Percentiles rank a stretch among this genome's conserved stretches.
phyloP scores from a whole-genome alignment of 1,139 yeast species.

The Scheffersomyces illinoinensis region DNA sequence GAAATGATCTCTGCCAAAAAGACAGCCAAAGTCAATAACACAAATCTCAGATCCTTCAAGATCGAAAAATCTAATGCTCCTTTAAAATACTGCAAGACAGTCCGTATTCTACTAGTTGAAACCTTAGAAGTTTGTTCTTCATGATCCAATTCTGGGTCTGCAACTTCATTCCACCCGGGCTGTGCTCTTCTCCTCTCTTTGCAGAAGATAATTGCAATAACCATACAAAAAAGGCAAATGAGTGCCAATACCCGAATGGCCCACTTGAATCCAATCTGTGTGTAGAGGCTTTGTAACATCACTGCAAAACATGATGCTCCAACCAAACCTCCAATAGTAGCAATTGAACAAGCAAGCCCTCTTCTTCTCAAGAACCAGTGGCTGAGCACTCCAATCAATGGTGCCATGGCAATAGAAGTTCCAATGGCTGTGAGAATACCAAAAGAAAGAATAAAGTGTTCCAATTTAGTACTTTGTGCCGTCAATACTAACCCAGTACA shows the following conservation, averaged over 20 bases:
- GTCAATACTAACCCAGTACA: constrained; percentile 52
- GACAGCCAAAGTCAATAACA: constrained; percentile 42
- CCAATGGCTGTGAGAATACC: constrained; percentile 59
- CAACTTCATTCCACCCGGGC: neutral
- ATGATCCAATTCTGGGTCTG: neutral
- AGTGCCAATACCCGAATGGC: constrained; percentile 59
- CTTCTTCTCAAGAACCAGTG: constrained; percentile 62
- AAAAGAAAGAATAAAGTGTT: constrained; percentile 61
- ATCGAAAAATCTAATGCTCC: constrained; percentile 41
- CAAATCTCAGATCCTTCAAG: constrained; percentile 40
- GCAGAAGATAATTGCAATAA: constrained; percentile 40
- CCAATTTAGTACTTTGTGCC: constrained; percentile 52
- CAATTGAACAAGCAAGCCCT: constrained; percentile 57
- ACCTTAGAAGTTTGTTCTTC: neutral
- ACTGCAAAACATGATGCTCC: constrained; percentile 65
- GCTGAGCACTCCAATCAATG: constrained; percentile 58
- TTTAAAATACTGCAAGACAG: neutral
- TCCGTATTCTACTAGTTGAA: neutral
- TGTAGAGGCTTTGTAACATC: constrained; percentile 49
- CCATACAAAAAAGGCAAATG: constrained; percentile 41
- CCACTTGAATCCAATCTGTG: constrained; percentile 58
- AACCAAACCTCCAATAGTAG: constrained; percentile 61
- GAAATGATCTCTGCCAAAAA: constrained; percentile 50
- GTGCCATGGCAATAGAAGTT: constrained; percentile 57
- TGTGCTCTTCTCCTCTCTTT: constrained; percentile 31